Evolutionary conservation across 2,329 filamentous ascomycete genomes (phyloP).

Genomic region (Cladosporium sp.): DNA sequence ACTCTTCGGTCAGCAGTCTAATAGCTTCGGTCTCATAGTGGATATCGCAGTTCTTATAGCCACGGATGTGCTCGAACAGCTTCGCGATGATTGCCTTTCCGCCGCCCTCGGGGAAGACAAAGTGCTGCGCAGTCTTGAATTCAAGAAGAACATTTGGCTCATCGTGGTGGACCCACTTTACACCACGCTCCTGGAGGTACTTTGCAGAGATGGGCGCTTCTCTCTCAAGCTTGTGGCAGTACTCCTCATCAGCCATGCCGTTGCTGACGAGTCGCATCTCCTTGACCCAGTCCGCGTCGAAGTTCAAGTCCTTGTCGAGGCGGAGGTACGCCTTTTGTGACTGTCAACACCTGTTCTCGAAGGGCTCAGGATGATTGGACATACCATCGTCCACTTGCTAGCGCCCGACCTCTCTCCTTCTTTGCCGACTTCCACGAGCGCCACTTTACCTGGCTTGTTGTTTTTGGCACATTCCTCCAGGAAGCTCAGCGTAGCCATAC

Average conservation of each 20-base stretch:
- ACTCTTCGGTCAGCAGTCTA: slow-evolving; percentile 29
- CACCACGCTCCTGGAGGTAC: slow-evolving; percentile 34
- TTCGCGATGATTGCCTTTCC: slow-evolving; percentile 35
- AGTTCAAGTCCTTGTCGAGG: slow-evolving; percentile 34
- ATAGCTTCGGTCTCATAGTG: slow-evolving; percentile 36
- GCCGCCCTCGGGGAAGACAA: slow-evolving; percentile 37
- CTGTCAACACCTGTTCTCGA: slow-evolving; percentile 1
- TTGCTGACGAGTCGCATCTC: slow-evolving; percentile 34
- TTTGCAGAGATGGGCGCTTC: slow-evolving; percentile 34
- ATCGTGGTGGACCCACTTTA: slow-evolving; percentile 33
- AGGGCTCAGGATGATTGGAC: no score
- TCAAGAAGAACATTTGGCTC: slow-evolving; percentile 37
- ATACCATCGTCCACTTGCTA: slow-evolving; percentile 35
- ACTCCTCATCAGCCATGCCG: slow-evolving; percentile 34
- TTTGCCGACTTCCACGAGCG: slow-evolving; percentile 35
- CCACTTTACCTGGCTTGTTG: slow-evolving; percentile 33
- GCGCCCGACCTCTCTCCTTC: slow-evolving; percentile 37
- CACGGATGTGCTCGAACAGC: slow-evolving; percentile 32
- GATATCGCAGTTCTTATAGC: slow-evolving; percentile 31
- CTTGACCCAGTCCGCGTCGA: slow-evolving; percentile 31
- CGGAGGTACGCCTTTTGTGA: slow-evolving; percentile 28
- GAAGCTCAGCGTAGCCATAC: slow-evolving; percentile 36
- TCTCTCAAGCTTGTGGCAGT: slow-evolving; percentile 34
- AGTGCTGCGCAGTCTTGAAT: slow-evolving; percentile 37
- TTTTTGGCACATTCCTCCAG: slow-evolving; percentile 34